These are phyloP conservation scores for Jamesozyma jinghongensis DNA, from an alignment of 805 yeast genomes.

Conservation along the genomic window DNA sequence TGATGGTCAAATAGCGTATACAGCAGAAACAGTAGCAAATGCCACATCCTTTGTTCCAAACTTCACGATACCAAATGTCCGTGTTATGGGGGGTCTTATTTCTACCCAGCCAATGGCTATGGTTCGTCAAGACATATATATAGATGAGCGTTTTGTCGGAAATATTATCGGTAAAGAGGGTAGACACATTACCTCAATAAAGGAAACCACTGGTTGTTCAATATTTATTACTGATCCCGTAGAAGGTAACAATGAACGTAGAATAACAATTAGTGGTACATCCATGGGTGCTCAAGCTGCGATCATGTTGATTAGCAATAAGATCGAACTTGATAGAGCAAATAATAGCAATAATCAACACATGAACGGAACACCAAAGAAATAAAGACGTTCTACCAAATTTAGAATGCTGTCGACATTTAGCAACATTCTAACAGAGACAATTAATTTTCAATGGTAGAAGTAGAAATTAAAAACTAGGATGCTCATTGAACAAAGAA, in stretches of 20 bases:
- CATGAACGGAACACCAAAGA: not conserved
- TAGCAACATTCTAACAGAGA: too few relatives aligned
- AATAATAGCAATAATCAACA: conserved; percentile 15
- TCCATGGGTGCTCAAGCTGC: conserved; percentile 64
- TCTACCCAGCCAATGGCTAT: conserved; percentile 31
- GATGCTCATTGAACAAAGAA: too few relatives aligned
- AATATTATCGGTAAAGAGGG: conserved; percentile 84
- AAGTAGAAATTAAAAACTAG: too few relatives aligned
- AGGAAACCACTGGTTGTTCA: conserved; percentile 65
- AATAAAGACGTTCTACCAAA: not conserved
- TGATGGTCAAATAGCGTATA: conserved; percentile 10
- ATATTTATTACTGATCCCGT: conserved; percentile 57
- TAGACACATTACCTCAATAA: conserved; percentile 65
- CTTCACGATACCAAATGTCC: conserved; percentile 20
- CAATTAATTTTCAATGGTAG: too few relatives aligned
- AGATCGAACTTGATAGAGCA: conserved; percentile 57
- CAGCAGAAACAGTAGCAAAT: conserved; percentile 22
- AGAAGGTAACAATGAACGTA: conserved; percentile 49
- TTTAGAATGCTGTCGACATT: not conserved
- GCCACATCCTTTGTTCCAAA: conserved; percentile 22
- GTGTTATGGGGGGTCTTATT: conserved; percentile 15
- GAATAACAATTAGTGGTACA: conserved; percentile 59
- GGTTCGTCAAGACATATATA: conserved; percentile 55
- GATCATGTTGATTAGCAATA: conserved; percentile 58
- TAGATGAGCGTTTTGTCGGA: conserved; percentile 73